These are phyloP conservation scores for Cytospora leucostoma DNA, from an alignment of 2,329 filamentous ascomycete genomes.

Conservation along the genomic window DNA sequence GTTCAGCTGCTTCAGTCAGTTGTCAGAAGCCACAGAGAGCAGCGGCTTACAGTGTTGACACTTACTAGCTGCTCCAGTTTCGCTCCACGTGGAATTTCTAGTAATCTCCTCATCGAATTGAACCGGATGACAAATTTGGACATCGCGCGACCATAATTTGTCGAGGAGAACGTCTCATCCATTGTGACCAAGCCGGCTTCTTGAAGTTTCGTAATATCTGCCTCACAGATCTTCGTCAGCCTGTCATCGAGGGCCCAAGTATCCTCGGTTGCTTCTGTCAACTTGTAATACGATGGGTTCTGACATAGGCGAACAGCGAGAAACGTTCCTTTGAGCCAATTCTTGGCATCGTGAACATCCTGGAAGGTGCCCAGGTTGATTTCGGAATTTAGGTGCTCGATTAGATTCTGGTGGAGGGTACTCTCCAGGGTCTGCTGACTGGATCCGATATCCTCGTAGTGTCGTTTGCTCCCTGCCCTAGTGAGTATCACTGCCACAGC, in stretches of 20 bases:
- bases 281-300: constrained; percentile 70
- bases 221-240: constrained; percentile 70
- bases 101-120: constrained; percentile 73
- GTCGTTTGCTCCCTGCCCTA: constrained; percentile 59
- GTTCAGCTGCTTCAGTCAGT: constrained; percentile 55
- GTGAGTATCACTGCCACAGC: constrained; percentile 82
- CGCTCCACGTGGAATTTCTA: constrained; percentile 61
- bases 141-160: constrained; percentile 78
- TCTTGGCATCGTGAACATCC: constrained; percentile 64
- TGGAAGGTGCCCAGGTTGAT: constrained; percentile 74
- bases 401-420: constrained; percentile 73
- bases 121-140: constrained; percentile 79
- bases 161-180: constrained; percentile 57
- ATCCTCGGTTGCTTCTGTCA: constrained; percentile 54
- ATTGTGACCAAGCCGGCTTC: constrained; percentile 58
- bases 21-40: too few relatives aligned
- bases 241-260: constrained; percentile 57
- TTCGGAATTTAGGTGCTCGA: constrained; percentile 84
- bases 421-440: constrained; percentile 77
- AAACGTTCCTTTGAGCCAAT: constrained; percentile 78
- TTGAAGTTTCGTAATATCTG: constrained; percentile 66
- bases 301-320: constrained; percentile 71
- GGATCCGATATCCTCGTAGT: constrained; percentile 73
- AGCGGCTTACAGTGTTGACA: constrained; percentile 17
- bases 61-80: constrained; percentile 69